Percentiles rank a stretch among this genome's conserved stretches.
Evolutionary conservation across 441 rosid genomes (phyloP).

Genomic region (Populus tomentosa): DNA sequence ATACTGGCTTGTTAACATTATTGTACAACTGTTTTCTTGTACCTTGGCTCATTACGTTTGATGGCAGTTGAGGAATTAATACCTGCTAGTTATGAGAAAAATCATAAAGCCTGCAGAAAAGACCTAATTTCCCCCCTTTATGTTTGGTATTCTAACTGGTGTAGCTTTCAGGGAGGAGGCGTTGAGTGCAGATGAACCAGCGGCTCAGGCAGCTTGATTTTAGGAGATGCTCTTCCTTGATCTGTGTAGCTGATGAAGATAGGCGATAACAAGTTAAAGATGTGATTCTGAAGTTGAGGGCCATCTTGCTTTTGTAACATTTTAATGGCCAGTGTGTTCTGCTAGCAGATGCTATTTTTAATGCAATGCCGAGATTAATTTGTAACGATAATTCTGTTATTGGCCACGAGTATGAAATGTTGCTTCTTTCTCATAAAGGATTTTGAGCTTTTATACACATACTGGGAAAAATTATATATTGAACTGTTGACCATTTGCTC

Average conservation of each 20-base stretch:
- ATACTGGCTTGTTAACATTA: not conserved
- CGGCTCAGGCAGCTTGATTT: constrained; percentile 61
- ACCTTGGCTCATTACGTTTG: not conserved
- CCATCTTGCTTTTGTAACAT: not conserved
- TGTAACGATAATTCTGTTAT: not conserved
- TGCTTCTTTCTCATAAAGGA: no score
- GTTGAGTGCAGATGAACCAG: constrained; percentile 49
- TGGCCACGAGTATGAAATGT: no score
- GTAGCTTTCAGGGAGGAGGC: constrained; percentile 52
- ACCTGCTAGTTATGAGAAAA: not conserved
- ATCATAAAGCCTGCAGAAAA: not conserved
- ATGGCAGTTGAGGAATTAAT: not conserved
- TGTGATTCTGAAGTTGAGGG: constrained; percentile 4
- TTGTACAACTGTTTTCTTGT: not conserved
- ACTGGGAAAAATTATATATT: no score
- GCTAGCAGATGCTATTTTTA: not conserved
- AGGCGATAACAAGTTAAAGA: constrained; percentile 5
- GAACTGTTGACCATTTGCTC: no score
- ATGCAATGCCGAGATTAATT: not conserved
- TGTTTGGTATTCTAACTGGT: constrained; percentile 8
- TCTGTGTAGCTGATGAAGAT: constrained; percentile 1
- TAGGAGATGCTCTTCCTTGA: not conserved
- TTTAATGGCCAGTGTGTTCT: not conserved
- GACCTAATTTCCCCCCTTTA: not conserved
- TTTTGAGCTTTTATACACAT: no score